Conservation (phyloP, 2,329 filamentous ascomycete genomes). For the Arthroderma uncinatum region DNA sequence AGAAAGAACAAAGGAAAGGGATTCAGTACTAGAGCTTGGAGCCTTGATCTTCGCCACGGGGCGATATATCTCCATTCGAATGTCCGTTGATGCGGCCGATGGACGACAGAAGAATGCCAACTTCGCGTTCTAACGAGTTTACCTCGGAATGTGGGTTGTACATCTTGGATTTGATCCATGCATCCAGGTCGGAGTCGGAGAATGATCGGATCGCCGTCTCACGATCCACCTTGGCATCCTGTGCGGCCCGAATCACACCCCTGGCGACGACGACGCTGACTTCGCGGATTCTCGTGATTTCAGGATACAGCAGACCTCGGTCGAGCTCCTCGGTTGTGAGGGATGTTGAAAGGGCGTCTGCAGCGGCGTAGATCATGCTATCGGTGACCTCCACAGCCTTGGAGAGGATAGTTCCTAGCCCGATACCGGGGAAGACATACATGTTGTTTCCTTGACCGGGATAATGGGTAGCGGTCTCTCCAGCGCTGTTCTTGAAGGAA, state of each 20-base stretch:
- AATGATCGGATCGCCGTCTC: constrained; percentile 35
- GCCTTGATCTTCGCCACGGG: constrained; percentile 5
- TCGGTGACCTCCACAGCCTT: constrained; percentile 81
- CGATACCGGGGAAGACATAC: constrained; percentile 95
- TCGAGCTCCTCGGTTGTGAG: constrained; percentile 72
- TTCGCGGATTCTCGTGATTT: constrained; percentile 81
- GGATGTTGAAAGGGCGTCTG: constrained; percentile 64
- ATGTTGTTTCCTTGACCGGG: constrained; percentile 71
- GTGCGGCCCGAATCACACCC: constrained; percentile 86
- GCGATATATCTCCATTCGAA: constrained; percentile 7
- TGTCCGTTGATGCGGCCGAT: constrained; percentile 16
- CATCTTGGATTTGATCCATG: constrained; percentile 40
- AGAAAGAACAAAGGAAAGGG: constrained; percentile 1
- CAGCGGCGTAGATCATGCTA: constrained; percentile 93
- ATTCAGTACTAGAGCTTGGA: constrained; percentile 8
- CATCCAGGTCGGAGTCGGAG: constrained; percentile 34
- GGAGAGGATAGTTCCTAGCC: constrained; percentile 81
- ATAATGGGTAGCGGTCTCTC: constrained; percentile 55
- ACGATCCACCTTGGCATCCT: constrained; percentile 60
- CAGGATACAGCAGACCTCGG: constrained; percentile 78
- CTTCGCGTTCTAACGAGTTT: constrained; percentile 37
- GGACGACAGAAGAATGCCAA: constrained; percentile 32
- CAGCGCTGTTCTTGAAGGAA: constrained; percentile 49
- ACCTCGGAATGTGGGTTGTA: constrained; percentile 40
- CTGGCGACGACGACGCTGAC: constrained; percentile 77